Percentiles rank a stretch among this genome's conserved stretches.
phyloP scores from a whole-genome alignment of 2,329 filamentous ascomycete species.

The Colletotrichum lindemuthianum region DNA sequence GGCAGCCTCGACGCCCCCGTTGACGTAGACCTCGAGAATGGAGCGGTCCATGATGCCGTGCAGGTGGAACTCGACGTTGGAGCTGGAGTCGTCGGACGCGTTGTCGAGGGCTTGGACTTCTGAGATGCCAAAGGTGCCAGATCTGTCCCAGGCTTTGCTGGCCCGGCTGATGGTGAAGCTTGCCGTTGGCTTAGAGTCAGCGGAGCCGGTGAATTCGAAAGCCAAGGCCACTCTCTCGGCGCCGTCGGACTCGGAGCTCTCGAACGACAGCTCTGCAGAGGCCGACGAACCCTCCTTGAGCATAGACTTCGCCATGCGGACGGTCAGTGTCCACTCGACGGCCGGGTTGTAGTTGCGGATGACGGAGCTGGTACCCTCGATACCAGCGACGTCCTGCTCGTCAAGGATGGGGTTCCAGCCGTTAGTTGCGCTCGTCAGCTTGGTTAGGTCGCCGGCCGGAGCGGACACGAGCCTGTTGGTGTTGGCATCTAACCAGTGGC shows the following conservation, averaged over 20 bases:
- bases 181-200: slow-evolving; percentile 35
- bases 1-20: slow-evolving; percentile 46
- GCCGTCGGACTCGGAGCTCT: slow-evolving; percentile 36
- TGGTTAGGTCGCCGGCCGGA: slow-evolving; percentile 31
- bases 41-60: slow-evolving; percentile 49
- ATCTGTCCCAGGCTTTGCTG: slow-evolving; percentile 35
- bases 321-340: slow-evolving; percentile 35
- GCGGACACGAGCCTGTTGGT: slow-evolving; percentile 31
- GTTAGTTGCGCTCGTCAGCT: slow-evolving; percentile 24
- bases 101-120: slow-evolving; percentile 26
- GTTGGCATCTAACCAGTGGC: slow-evolving; percentile 35
- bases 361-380: slow-evolving; percentile 29
- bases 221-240: slow-evolving; percentile 35
- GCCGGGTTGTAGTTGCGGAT: slow-evolving; percentile 35
- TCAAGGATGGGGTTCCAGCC: slow-evolving; percentile 36
- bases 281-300: slow-evolving; percentile 26
- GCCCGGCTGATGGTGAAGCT: slow-evolving; percentile 45
- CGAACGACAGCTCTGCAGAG: slow-evolving; percentile 44
- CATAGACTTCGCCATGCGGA: slow-evolving; percentile 32
- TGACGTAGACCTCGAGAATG: slow-evolving; percentile 47
- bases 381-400: slow-evolving; percentile 23
- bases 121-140: slow-evolving; percentile 22
- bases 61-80: slow-evolving; percentile 45
- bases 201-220: slow-evolving; percentile 40
- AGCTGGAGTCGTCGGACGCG: slow-evolving; percentile 38